These are phyloP conservation scores for Cyclanthera cordifolia DNA, from an alignment of 306 rosid genomes.

Conservation along the genomic window DNA sequence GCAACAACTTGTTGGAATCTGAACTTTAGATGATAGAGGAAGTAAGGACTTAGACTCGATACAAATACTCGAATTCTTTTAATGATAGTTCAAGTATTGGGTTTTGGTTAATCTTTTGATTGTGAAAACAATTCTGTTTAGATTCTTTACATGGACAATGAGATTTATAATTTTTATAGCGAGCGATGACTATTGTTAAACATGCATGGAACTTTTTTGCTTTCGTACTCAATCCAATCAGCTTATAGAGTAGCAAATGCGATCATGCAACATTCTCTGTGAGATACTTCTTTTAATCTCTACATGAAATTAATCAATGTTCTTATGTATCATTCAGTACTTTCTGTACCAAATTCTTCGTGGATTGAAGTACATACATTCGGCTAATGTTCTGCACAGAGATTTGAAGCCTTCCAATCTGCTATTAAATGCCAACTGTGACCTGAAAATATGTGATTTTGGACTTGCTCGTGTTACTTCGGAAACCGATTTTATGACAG, in stretches of 20 bases:
- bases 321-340: slow-evolving; percentile 40
- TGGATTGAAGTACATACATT: slow-evolving; percentile 92
- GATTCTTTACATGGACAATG: no score
- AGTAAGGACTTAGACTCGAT: not conserved
- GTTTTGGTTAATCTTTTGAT: not conserved
- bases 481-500: slow-evolving; percentile 94
- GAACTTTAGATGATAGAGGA: not conserved
- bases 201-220: not conserved
- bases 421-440: slow-evolving; percentile 86
- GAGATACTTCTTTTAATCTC: not conserved
- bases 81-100: not conserved
- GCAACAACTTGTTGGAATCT: not conserved
- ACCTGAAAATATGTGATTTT: slow-evolving; percentile 89
- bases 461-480: slow-evolving; percentile 97
- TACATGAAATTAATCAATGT: slow-evolving; percentile 1
- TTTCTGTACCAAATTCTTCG: slow-evolving; percentile 92
- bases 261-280: not conserved
- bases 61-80: not conserved
- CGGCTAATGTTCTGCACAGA: slow-evolving; percentile 92
- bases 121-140: not conserved
- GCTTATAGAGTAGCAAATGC: not conserved
- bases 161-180: not conserved
- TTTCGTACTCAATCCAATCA: not conserved
- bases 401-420: slow-evolving; percentile 96
- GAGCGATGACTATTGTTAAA: not conserved